Evolutionary conservation across 2,329 filamentous ascomycete genomes (phyloP), one percentile per base, ranked within the genome.

Genomic region (Fusarium ambrosium): DNA sequence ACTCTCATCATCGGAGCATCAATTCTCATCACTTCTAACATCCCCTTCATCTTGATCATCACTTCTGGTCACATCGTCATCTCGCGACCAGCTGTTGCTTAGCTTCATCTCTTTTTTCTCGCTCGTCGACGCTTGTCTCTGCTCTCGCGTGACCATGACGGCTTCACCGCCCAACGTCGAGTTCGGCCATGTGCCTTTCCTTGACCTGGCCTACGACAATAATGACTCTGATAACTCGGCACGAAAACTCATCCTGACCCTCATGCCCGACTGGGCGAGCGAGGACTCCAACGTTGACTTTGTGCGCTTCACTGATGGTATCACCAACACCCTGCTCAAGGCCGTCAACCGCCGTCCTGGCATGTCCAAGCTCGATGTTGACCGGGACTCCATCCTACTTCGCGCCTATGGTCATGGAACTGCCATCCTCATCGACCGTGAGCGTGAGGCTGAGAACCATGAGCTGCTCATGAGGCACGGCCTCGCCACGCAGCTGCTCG

Each of bases 331-430:
- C 60, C 87, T 96, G 59, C 87, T 95, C 73, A 95, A 95, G 82
- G 92, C 92, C n/a, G 85, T 93, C 80, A 94, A 94, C 82, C 89
- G 87, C 76, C 87, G 87, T 29, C 82, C 86, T 1, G 94, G 93
- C 60, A 87, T 93, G 75, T 92, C 94, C 61, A 90, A 93, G 78
- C 72, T 80, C n/a, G 91, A 95, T 63, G 89, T 96, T 76, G 95
- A 98, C 83, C 89, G 89, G 71, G 94, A 97, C 75, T 94, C 97
- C 37, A 91, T 98, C 76, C 88, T 99, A 74, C 90, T 99, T 80
- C 92, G 97, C 78, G 97, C 97, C 72, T 99, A 98, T 84, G 97
- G 97, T 78, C 92, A 97, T 82, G 95, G 95, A 74, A 98, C 97
- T 77, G 95, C 97, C 81, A 89, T 98, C 64, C 89, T 99, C 78